Conservation (phyloP, 2,329 filamentous ascomycete species). For the Cercospora sojina region DNA sequence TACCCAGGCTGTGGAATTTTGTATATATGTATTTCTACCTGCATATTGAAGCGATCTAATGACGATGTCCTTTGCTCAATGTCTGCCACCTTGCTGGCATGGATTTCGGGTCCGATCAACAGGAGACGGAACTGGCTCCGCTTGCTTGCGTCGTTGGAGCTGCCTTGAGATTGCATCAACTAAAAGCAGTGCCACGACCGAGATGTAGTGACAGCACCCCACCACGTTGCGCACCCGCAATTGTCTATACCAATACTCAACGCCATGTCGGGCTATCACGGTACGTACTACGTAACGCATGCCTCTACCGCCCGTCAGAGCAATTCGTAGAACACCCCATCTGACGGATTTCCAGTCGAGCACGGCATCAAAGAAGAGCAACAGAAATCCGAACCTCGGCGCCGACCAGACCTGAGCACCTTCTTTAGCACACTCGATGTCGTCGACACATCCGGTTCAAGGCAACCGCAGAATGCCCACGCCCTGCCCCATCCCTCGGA, state of each 20-base stretch:
- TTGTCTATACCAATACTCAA: neutral
- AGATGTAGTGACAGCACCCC: neutral
- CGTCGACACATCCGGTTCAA: conserved; percentile 54
- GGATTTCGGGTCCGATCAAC: neutral
- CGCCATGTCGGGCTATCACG: conserved; percentile 11
- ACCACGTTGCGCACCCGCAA: neutral
- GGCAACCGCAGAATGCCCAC: conserved; percentile 53
- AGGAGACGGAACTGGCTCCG: neutral
- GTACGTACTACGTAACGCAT: neutral
- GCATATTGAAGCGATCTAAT: neutral
- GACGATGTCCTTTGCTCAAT: neutral
- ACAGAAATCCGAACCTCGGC: conserved; percentile 34
- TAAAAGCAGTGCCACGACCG: neutral
- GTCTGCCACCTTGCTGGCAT: neutral
- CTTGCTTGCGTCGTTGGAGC: conserved; percentile 1
- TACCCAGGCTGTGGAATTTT: neutral
- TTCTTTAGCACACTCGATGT: conserved; percentile 65
- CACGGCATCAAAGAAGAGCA: conserved; percentile 13
- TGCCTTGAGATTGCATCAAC: neutral
- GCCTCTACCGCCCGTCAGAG: neutral
- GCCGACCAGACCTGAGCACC: conserved; percentile 63
- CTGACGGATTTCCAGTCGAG: neutral
- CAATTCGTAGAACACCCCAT: neutral
- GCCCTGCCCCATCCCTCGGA: conserved; percentile 61
- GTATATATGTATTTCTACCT: neutral